Conservation (phyloP, 768 basidiomycete genomes). For the Suillus placidus region DNA sequence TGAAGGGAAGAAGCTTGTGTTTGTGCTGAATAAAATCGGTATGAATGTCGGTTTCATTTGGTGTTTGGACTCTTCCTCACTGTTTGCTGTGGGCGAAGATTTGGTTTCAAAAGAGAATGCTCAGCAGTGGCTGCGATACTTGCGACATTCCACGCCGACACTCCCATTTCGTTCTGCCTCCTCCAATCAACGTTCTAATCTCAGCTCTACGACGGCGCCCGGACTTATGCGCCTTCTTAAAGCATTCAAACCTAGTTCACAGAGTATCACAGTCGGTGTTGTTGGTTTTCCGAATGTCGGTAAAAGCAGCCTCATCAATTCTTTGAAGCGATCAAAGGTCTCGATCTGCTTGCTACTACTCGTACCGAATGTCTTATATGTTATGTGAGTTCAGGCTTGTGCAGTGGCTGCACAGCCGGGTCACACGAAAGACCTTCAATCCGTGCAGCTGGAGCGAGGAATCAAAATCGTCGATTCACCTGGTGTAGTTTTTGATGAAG, state of each 20-base stretch:
- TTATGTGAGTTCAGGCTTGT: conserved; percentile 60
- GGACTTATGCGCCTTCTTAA: conserved; percentile 81
- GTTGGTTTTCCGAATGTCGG: conserved; percentile 98
- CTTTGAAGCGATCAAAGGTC: conserved; percentile 82
- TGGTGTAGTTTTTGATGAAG: conserved; percentile 94
- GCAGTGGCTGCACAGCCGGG: conserved; percentile 94
- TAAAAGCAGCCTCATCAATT: conserved; percentile 93
- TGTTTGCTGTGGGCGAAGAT: conserved; percentile 49
- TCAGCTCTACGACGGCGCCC: conserved; percentile 77
- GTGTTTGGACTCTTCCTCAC: background rate
- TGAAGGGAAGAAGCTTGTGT: conserved; percentile 91
- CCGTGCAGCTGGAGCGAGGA: conserved; percentile 89
- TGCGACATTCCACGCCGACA: conserved; percentile 92
- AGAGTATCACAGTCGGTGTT: conserved; percentile 83
- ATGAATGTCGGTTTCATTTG: conserved; percentile 26
- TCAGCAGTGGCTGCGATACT: conserved; percentile 85
- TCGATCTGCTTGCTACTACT: conserved; percentile 9
- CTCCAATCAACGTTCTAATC: conserved; percentile 76
- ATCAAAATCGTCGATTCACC: conserved; percentile 94
- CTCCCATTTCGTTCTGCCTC: conserved; percentile 86
- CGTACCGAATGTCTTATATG: background rate
- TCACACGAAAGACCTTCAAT: conserved; percentile 91
- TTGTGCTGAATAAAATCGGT: conserved; percentile 98
- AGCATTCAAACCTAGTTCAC: conserved; percentile 72
- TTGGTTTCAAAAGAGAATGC: conserved; percentile 88